phyloP scores from a whole-genome alignment of 2,329 filamentous ascomycete species.

The Aspergillus neoniger region DNA sequence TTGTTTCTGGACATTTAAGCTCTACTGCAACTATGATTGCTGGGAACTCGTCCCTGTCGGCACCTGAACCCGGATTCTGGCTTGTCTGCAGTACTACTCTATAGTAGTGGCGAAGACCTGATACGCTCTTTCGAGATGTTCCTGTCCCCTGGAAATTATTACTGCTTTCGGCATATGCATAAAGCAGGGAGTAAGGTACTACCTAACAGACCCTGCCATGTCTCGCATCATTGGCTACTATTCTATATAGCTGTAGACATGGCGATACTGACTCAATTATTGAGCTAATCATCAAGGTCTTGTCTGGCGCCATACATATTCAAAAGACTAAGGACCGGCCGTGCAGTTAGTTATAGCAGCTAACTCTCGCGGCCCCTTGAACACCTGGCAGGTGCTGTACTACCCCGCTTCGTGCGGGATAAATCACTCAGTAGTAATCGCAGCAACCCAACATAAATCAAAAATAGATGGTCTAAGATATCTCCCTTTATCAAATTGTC shows the following conservation, averaged over 20 bases:
- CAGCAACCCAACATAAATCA: background rate
- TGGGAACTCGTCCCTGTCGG: background rate
- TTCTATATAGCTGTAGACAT: background rate
- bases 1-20: background rate
- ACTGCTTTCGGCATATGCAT: background rate
- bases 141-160: background rate
- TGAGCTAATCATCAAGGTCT: background rate
- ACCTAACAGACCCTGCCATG: background rate
- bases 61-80: background rate
- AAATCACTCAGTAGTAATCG: too few species aligned
- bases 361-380: background rate
- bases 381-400: background rate
- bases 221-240: background rate
- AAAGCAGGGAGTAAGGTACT: background rate
- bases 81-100: background rate
- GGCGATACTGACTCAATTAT: background rate
- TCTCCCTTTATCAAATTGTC: too few species aligned
- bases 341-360: background rate
- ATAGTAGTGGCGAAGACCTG: background rate
- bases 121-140: background rate
- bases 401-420: background rate
- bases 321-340: background rate
- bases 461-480: too few species aligned
- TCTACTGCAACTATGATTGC: too few species aligned
- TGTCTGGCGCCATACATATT: background rate